Evolutionary conservation across 345 rosid species (phyloP), one percentile per base, ranked within the genome.

Genomic region (Excoecaria agallocha): DNA sequence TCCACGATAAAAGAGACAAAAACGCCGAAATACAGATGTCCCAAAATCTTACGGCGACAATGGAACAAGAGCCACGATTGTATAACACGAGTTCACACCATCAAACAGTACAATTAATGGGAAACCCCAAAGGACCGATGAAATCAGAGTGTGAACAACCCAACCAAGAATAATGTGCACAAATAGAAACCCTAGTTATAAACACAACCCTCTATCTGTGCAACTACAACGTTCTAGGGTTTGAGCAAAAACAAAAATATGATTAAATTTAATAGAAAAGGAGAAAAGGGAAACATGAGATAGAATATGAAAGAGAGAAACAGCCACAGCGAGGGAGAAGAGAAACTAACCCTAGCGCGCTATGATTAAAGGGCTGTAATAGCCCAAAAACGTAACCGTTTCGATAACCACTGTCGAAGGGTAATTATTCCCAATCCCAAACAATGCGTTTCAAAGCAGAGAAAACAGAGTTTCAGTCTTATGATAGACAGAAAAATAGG

Each of bases 191-290:
- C 85, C 86, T 78, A 71, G 52, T 58, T 39, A 48, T 46, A 59
- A 38, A 43, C 37, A 64, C 13, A 17, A 61, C 19, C 56, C 52
- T 17, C 16, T 59, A 46, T 22, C 50, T 37, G 25, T 12, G 43
- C n/a, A 54, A 52, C 74, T 73, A 71, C 73, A 77, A 51, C 74
- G 75, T 71, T 80, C 73, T 80, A 80, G 86, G 85, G 87, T 77
- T 83, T 78, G 65, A 66, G 69, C 70, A 13, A 24, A 24, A 30
- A 30, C 55, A 13, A 58, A 59, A 59, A 69, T 20, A 59, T 13
- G 68, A 1, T 43, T 37, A 20, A 49, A 22, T 37, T 38, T 46
- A 43, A 56, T 41, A 16, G 22, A 68, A 50, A 48, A 46, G 1
- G 3, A 61, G 37, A 66, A 56, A 22, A 59, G 35, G 25, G 61